Evolutionary conservation across 139 green algal genomes (phyloP).

Genomic region (Micractinium conductrix): DNA sequence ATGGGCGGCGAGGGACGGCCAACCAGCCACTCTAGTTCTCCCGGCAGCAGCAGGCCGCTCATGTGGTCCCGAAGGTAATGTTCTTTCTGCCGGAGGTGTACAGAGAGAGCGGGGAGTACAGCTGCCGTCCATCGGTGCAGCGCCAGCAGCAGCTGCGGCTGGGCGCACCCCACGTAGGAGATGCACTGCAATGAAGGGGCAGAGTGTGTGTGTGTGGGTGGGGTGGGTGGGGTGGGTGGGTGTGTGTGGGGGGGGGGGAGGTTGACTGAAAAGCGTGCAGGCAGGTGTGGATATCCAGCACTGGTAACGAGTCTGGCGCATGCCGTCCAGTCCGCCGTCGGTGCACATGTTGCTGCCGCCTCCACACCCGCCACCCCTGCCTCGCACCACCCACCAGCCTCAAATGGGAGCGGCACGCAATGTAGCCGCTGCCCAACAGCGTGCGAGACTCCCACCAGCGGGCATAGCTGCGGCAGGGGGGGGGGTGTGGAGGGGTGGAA

Average conservation of each 20-base stretch:
- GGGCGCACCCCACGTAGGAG: not conserved
- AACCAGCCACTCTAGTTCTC: not conserved
- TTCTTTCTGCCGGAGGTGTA: conserved; percentile 1
- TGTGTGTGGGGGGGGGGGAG: not conserved
- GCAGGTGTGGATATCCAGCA: not conserved
- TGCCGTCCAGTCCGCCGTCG: not conserved
- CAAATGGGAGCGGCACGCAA: conserved; percentile 24
- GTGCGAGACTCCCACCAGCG: conserved; percentile 19
- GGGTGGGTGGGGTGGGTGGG: not conserved
- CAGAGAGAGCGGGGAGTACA: conserved; percentile 12
- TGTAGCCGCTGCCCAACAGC: conserved; percentile 30
- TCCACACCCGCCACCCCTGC: not conserved
- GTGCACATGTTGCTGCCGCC: not conserved
- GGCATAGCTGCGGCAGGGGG: conserved; percentile 42
- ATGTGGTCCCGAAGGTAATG: not conserved
- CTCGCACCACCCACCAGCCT: conserved; percentile 6
- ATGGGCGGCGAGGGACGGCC: not conserved
- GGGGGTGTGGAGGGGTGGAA: too few relatives aligned
- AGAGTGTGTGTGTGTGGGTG: not conserved
- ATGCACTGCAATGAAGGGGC: conserved; percentile 8
- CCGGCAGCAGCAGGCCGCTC: not conserved
- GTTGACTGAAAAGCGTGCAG: not conserved
- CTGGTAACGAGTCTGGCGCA: not conserved
- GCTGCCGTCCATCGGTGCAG: conserved; percentile 27
- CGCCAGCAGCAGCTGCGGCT: conserved; percentile 10